Conservation (phyloP, 257 asterid genomes). For the Capsicum rhomboideum region DNA sequence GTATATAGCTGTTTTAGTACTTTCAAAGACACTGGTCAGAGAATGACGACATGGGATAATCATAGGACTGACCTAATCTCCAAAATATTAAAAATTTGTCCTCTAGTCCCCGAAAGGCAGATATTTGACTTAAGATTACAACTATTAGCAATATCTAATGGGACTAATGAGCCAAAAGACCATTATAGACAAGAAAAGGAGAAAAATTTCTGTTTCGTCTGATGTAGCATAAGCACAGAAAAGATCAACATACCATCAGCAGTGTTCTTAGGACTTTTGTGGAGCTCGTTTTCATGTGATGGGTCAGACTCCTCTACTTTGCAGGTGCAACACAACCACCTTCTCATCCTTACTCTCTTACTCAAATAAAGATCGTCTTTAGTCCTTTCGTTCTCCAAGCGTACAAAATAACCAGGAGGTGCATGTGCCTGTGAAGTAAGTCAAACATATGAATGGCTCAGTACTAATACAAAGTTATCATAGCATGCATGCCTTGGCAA, state of each 20-base stretch:
- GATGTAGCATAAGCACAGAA: background rate
- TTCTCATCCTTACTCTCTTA: conserved; percentile 9
- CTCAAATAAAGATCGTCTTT: conserved; percentile 2
- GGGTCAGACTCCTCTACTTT: conserved; percentile 2
- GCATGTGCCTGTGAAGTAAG: conserved; percentile 6
- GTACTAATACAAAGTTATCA: background rate
- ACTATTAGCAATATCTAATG: background rate
- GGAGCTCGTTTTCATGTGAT: conserved; percentile 2
- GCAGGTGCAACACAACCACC: conserved; percentile 15
- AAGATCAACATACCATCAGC: conserved; percentile 3
- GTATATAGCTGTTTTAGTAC: background rate
- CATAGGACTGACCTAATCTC: background rate
- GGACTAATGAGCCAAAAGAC: background rate
- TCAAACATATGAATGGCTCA: background rate
- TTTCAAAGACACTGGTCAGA: background rate
- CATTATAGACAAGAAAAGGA: background rate
- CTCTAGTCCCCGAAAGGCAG: background rate
- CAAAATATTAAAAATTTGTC: background rate
- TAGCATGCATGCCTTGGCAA: background rate
- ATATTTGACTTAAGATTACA: background rate
- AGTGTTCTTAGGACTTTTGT: conserved; percentile 4
- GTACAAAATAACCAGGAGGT: background rate
- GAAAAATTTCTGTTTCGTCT: background rate
- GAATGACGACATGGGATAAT: background rate
- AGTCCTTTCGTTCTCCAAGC: background rate